A percentile compares a stretch with the other conserved stretches of the same genome.
These are phyloP conservation scores for Mayamaea pseudoterrestris DNA, from an alignment of 108 stramenopile species.

Conservation along the genomic window DNA sequence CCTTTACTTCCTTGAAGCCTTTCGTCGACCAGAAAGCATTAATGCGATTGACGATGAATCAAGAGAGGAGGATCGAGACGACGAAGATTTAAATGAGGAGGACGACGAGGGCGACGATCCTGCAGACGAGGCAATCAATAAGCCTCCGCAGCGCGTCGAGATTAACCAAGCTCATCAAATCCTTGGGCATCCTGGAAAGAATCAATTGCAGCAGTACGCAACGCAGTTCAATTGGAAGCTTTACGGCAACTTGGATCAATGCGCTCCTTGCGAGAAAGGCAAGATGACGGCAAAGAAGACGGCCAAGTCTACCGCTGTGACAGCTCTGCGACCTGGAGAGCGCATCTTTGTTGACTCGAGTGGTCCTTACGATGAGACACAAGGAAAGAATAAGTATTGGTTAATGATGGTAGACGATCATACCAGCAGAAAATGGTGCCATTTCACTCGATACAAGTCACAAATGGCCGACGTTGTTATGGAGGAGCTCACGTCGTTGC, in stretches of 20 bases:
- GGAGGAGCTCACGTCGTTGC: not conserved
- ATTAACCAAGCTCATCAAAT: not conserved
- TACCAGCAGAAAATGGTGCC: conserved; percentile 3
- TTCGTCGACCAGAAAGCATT: too few species aligned
- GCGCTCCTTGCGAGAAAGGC: not conserved
- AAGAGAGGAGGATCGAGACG: too few species aligned
- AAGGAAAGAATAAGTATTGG: not conserved
- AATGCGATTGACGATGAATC: too few species aligned
- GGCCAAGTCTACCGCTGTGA: conserved; percentile 1
- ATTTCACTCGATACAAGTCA: not conserved
- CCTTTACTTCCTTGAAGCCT: too few species aligned
- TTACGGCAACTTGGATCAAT: not conserved
- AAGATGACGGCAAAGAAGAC: conserved; percentile 1
- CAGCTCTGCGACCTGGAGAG: conserved; percentile 1
- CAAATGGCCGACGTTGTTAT: not conserved
- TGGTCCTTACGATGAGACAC: not conserved
- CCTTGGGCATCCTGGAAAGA: not conserved
- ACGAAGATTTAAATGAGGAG: too few species aligned
- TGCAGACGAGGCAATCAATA: too few species aligned
- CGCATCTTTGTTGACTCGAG: conserved; percentile 1
- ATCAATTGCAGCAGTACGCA: not conserved
- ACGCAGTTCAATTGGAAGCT: not conserved
- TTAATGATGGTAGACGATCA: conserved; percentile 3
- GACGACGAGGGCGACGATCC: too few species aligned
- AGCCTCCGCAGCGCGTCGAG: not conserved